A percentile compares a stretch with the other conserved stretches of the same genome.
Evolutionary conservation across 352 stramenopile species (phyloP).

Genomic region (Phytophthora kernoviae): DNA sequence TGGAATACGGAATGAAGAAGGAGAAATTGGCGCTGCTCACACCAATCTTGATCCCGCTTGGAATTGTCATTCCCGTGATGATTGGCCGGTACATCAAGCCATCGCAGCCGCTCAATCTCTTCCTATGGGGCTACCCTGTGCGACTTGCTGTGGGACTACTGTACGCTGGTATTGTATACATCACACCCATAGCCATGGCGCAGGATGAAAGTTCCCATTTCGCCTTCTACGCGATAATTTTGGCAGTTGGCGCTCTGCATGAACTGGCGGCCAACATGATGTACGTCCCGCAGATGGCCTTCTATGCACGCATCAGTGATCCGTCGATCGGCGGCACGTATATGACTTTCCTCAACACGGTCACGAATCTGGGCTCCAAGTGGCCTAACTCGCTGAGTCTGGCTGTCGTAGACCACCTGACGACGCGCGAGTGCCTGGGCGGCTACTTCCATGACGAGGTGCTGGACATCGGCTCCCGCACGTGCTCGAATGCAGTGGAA

Average conservation of each 20-base stretch:
- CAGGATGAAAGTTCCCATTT: conserved; percentile 76
- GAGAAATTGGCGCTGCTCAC: conserved; percentile 90
- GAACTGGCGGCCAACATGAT: conserved; percentile 92
- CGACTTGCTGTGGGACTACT: conserved; percentile 83
- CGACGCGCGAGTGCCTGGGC: conserved; percentile 79
- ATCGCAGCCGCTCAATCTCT: conserved; percentile 74
- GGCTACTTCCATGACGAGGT: conserved; percentile 72
- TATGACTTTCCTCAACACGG: conserved; percentile 99
- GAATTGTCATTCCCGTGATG: conserved; percentile 88
- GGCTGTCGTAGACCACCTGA: conserved; percentile 81
- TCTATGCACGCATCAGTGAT: conserved; percentile 98
- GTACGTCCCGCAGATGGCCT: conserved; percentile 97
- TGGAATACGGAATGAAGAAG: conserved; percentile 93
- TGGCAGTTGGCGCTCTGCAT: conserved; percentile 71
- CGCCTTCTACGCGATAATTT: conserved; percentile 81
- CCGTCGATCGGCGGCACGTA: conserved; percentile 98
- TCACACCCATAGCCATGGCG: conserved; percentile 79
- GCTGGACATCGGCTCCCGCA: conserved; percentile 74
- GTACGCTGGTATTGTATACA: conserved; percentile 83
- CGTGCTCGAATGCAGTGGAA: conserved; percentile 77
- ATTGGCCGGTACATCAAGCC: conserved; percentile 77
- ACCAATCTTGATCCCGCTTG: conserved; percentile 86
- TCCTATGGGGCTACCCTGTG: conserved; percentile 85
- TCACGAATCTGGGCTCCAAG: conserved; percentile 98
- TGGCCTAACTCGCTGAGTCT: conserved; percentile 89